Conservation (phyloP, 148 eudicot species). For the Selenicereus undatus region DNA sequence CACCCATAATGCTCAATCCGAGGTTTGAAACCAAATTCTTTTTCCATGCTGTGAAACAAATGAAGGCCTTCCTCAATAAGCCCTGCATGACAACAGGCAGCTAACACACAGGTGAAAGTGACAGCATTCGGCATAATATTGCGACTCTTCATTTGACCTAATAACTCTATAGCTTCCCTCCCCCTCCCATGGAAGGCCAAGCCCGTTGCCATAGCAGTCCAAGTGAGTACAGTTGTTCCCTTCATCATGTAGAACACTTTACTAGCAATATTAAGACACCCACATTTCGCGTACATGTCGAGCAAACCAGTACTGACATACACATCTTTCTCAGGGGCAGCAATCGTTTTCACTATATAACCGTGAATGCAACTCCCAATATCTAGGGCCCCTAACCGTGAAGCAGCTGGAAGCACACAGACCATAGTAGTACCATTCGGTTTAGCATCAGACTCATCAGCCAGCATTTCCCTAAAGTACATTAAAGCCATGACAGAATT, state of each 20-base stretch:
- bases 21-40: slow-evolving; percentile 34
- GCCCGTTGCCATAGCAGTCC: slow-evolving; percentile 61
- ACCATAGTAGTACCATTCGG: slow-evolving; percentile 47
- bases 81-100: slow-evolving; percentile 60
- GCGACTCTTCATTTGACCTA: slow-evolving; percentile 36
- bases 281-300: slow-evolving; percentile 68
- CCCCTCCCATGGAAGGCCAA: slow-evolving; percentile 60
- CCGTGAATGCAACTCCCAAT: slow-evolving; percentile 54
- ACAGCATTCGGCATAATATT: slow-evolving; percentile 47
- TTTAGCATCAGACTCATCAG: slow-evolving; percentile 19
- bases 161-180: slow-evolving; percentile 41
- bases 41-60: slow-evolving; percentile 48
- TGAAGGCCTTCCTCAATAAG: slow-evolving; percentile 49
- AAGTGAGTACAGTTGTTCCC: slow-evolving; percentile 47
- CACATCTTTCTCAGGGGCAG: slow-evolving; percentile 35
- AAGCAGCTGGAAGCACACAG: slow-evolving; percentile 52
- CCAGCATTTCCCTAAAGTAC: slow-evolving; percentile 44
- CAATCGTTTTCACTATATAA: slow-evolving; percentile 36
- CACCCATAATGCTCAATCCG: slow-evolving; percentile 51
- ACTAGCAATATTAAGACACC: slow-evolving; percentile 40
- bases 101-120: slow-evolving; percentile 58
- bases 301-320: slow-evolving; percentile 55
- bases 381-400: slow-evolving; percentile 42
- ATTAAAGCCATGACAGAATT: slow-evolving; percentile 32
- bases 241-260: slow-evolving; percentile 36